Evolutionary conservation across 345 rosid species (phyloP).

Genomic region (Trapa incisa): DNA sequence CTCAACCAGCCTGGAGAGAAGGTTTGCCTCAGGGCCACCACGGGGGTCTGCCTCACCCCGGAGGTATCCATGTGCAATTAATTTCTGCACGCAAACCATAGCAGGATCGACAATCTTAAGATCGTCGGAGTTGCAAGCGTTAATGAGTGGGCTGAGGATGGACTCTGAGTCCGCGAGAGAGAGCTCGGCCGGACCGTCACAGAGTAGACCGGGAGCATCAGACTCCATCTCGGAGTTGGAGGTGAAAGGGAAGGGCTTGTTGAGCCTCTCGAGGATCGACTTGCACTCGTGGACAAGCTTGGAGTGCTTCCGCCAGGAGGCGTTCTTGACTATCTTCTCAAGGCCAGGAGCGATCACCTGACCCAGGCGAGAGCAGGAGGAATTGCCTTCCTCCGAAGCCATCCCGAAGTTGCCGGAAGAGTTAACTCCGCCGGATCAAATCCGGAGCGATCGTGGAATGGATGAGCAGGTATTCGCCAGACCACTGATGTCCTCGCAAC

Average conservation of each 20-base stretch:
- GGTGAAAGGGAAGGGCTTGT: constrained; percentile 9
- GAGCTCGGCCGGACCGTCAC: constrained; percentile 62
- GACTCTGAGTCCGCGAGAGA: constrained; percentile 76
- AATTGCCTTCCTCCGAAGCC: constrained; percentile 99
- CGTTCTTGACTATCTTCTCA: constrained; percentile 81
- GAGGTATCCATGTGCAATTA: constrained; percentile 75
- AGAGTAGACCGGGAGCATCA: constrained; percentile 72
- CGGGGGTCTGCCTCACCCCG: constrained; percentile 94
- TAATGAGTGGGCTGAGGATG: constrained; percentile 73
- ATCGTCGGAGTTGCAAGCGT: constrained; percentile 50
- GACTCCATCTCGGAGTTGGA: constrained; percentile 27
- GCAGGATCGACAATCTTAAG: constrained; percentile 93
- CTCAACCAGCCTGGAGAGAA: constrained; percentile 58
- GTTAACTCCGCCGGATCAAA: constrained; percentile 15
- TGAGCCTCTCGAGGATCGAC: constrained; percentile 59
- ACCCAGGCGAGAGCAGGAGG: constrained; percentile 96
- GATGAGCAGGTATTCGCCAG: neutral
- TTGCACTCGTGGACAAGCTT: constrained; percentile 92
- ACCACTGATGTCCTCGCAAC: neutral
- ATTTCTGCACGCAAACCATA: constrained; percentile 75
- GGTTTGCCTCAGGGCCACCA: constrained; percentile 54
- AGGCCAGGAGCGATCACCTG: constrained; percentile 64
- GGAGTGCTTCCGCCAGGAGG: constrained; percentile 96
- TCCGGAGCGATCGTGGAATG: neutral
- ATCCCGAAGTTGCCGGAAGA: constrained; percentile 41